Evolutionary conservation across 345 rosid species (phyloP).

Genomic region (Psidium friedrichsthalianum): DNA sequence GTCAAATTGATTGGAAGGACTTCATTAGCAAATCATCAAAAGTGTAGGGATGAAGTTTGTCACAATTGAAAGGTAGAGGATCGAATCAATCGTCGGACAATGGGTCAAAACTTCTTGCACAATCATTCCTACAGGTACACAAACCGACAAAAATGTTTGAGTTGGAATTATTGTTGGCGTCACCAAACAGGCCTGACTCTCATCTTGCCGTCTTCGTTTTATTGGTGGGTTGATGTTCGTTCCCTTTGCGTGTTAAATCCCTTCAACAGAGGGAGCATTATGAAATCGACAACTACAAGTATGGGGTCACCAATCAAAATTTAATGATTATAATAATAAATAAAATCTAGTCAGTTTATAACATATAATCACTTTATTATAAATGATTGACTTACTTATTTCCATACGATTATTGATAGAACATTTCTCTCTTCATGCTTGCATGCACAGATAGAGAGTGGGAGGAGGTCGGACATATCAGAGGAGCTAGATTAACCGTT

Average conservation of each 20-base stretch:
- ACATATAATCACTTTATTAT: background rate
- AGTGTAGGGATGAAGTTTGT: background rate
- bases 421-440: background rate
- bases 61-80: background rate
- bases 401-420: background rate
- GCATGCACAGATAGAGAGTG: background rate
- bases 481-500: too few relatives aligned
- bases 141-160: background rate
- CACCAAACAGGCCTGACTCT: background rate
- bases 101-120: background rate
- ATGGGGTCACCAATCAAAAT: background rate
- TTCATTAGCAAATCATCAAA: background rate
- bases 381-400: background rate
- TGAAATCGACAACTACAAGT: background rate
- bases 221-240: background rate
- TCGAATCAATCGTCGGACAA: accelerated
- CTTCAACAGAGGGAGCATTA: background rate
- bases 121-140: background rate
- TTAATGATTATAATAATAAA: background rate
- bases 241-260: background rate
- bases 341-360: background rate
- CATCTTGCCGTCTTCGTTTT: background rate
- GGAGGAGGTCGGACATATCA: too few relatives aligned
- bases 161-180: background rate
- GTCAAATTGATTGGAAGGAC: background rate